Percentiles rank a stretch among this genome's conserved stretches.
These are phyloP conservation scores for Cubamyces lactineus DNA, from an alignment of 768 basidiomycete species.

Conservation along the genomic window DNA sequence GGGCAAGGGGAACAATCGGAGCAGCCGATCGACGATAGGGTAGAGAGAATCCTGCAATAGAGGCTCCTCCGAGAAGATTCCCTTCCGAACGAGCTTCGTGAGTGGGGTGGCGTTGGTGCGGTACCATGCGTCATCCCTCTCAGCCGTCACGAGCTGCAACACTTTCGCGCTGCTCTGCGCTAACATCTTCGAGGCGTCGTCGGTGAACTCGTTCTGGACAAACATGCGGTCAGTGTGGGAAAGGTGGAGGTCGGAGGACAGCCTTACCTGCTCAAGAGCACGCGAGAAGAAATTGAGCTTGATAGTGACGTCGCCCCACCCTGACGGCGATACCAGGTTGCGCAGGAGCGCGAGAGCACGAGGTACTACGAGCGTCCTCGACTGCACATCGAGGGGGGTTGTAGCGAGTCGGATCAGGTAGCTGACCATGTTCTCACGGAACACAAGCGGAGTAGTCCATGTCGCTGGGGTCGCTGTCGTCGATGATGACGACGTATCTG, in stretches of 20 bases:
- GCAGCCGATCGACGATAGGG: slow-evolving; percentile 80
- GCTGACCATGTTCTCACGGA: slow-evolving; percentile 91
- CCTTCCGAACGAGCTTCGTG: slow-evolving; percentile 85
- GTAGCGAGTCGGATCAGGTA: slow-evolving; percentile 93
- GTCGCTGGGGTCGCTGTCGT: not conserved
- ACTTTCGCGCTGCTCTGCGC: slow-evolving; percentile 87
- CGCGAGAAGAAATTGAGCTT: slow-evolving; percentile 90
- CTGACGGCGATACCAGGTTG: slow-evolving; percentile 76
- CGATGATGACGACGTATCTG: slow-evolving; percentile 15
- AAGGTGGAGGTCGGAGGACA: not conserved
- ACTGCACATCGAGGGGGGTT: slow-evolving; percentile 56
- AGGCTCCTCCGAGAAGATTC: slow-evolving; percentile 78
- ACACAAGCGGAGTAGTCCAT: slow-evolving; percentile 79
- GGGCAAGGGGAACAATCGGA: slow-evolving; percentile 76
- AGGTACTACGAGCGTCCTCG: slow-evolving; percentile 51
- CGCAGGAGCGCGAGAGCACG: slow-evolving; percentile 71
- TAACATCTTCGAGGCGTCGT: slow-evolving; percentile 60
- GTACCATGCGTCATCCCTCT: slow-evolving; percentile 87
- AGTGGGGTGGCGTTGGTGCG: slow-evolving; percentile 67
- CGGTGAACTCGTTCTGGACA: slow-evolving; percentile 68
- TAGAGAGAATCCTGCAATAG: slow-evolving; percentile 80
- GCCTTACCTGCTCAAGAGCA: slow-evolving; percentile 75
- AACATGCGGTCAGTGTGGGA: not conserved
- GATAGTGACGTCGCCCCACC: slow-evolving; percentile 91
- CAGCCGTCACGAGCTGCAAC: slow-evolving; percentile 80